These are phyloP conservation scores for Fusarium denticulatum DNA, from an alignment of 2,329 filamentous ascomycete genomes.

Conservation along the genomic window DNA sequence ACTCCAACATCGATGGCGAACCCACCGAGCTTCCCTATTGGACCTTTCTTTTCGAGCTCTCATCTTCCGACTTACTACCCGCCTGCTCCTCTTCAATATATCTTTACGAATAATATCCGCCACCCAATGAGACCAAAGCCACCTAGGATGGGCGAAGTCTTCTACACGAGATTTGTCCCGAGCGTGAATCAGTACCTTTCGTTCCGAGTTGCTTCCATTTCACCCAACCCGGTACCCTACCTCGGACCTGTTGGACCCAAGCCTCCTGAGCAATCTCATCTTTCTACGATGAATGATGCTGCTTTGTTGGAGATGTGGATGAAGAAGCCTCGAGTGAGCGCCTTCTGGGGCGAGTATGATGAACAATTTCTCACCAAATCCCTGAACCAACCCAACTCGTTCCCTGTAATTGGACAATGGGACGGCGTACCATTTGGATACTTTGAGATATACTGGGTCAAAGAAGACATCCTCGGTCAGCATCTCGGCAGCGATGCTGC, in stretches of 20 bases:
- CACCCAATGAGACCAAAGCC: conserved; percentile 91
- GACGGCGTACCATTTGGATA: conserved; percentile 96
- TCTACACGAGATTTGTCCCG: conserved; percentile 89
- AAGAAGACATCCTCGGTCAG: conserved; percentile 83
- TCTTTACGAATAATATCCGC: conserved; percentile 78
- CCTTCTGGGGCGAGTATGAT: conserved; percentile 82
- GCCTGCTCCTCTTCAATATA: conserved; percentile 83
- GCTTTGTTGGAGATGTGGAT: conserved; percentile 85
- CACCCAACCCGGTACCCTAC: conserved; percentile 70
- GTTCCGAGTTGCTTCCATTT: conserved; percentile 83
- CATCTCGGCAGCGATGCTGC: conserved; percentile 72
- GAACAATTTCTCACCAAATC: conserved; percentile 73
- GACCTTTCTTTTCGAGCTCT: conserved; percentile 83
- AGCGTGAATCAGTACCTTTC: conserved; percentile 86
- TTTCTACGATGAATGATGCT: conserved; percentile 61
- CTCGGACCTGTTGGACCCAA: conserved; percentile 64
- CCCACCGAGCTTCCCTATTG: conserved; percentile 57
- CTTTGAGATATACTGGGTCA: conserved; percentile 98
- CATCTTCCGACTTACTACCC: conserved; percentile 93
- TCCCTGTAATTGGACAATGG: conserved; percentile 93
- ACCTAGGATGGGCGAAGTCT: conserved; percentile 87
- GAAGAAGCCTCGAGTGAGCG: conserved; percentile 81
- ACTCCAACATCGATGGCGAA: conserved; percentile 48
- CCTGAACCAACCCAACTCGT: conserved; percentile 77
- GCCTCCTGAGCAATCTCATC: conserved; percentile 53